Base-by-base conservation (phyloP, 768 basidiomycete genomes). In the Lactarius psammicola region DNA sequence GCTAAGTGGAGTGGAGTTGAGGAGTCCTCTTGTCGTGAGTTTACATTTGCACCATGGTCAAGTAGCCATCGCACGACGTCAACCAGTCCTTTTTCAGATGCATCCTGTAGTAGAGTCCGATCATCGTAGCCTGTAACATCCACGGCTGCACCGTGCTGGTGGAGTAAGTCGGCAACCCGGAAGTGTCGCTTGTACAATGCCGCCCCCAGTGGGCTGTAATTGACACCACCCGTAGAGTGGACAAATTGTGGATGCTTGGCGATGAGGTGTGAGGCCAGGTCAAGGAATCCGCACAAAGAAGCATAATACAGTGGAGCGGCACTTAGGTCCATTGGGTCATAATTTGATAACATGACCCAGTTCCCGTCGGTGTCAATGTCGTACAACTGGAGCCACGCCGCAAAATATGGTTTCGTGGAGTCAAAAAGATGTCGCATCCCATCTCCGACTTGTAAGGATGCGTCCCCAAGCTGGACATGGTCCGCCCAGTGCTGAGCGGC, bases 41-140 rank as follows among this genome's bases (percentile, higher is more conserved):
- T 61, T 20, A 20, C 23, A 31, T 61, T 26, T 61, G 60, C 60
- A 30, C 36, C 51, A 36, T 51, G 51, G 34, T 9, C 5, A 20
- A 54, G 60, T 20, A 61, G 60, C 51, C 60, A 61, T 31, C 9
- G n/a, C 9, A 33, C 49, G 18, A 28, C 11, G 28, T 38, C 49
- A 2, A 6, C 18, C 11, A 20, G 15, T 15, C 15, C 49, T 7
- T 6, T 5, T 4, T 34, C 7, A 20, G 17, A 36, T 20, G 49
- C 34, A 18, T 1, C 8, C 13, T 26, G 17, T 3, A 61, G 26
- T 7, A 18, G 33, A 28, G 49, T 61, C 26, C 4, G 3, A 0
- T 20, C 8, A 1, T 11, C 8, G 18, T 13, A 34, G 15, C n/a
- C 26, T 9, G 49, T 49, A 13, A 53, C 26, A 20, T 53, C 49